Evolutionary conservation across 345 rosid species (phyloP), one percentile per base, ranked within the genome.

Genomic region (Anacardium occidentale): DNA sequence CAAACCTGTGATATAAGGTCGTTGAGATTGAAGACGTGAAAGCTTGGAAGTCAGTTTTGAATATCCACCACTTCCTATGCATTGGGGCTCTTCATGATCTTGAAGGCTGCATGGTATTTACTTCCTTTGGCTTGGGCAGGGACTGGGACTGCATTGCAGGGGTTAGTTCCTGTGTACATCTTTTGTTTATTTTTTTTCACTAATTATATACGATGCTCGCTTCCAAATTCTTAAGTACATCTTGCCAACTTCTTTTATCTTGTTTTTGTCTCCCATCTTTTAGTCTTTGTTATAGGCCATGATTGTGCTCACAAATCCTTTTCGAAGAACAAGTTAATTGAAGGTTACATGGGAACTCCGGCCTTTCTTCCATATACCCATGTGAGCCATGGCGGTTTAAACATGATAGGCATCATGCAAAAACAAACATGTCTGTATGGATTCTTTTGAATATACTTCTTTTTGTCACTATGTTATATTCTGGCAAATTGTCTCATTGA

Each of bases 291-390:
- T 81, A 89, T 94, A 85, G 98, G 98, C 40, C 98, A 94, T 51
- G 98, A 94, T 74, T 94, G 98, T 80, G 98, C 98, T 66, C 99
- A 94, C 82, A 92, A 92, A 74, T 89, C 97, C 72, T 94, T 94
- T 82, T 87, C 98, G 3, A 90, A 77, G 84, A 94, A 87, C 87
- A 94, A 94, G 83, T 77, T 92, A 57, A 57, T 90, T 76, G 98
- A 94, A 84, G 98, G 92, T 75, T 81, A 92, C 67, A 94, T 92
- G 37, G 97, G 98, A 77, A 94, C 97, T 51, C 89, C 90, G 71
- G 96, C 97, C 70, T 92, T 92, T 76, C 68, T 94, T 72, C 97
- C 98, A 0, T 81, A 51, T 94, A 94, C 77, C 98, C 98, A 2
- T 94, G 92, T 55, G 96, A 90, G 80, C 98, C 98, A 66, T 89